phyloP scores from a whole-genome alignment of 129 eudicot genomes.

The Chrysanthemum seticuspe region DNA sequence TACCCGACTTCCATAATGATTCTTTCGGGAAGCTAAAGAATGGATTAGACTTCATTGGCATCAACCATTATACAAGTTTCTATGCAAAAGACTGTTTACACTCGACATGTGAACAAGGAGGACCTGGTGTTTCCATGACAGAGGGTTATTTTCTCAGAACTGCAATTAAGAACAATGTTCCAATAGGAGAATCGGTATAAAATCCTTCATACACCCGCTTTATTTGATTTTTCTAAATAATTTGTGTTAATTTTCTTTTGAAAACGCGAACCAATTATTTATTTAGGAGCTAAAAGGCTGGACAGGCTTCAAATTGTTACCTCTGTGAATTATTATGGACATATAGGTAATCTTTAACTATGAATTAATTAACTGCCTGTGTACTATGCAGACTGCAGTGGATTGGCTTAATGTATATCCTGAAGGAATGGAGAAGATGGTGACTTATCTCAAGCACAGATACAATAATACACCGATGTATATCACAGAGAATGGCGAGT shows the following conservation, averaged over 20 bases:
- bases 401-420: slow-evolving; percentile 59
- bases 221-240: neutral
- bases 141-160: slow-evolving; percentile 59
- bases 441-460: slow-evolving; percentile 64
- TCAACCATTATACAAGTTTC: slow-evolving; percentile 73
- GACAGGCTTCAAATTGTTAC: too few relatives aligned
- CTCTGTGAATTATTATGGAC: too few relatives aligned
- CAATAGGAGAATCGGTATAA: slow-evolving; percentile 65
- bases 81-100: slow-evolving; percentile 71
- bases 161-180: slow-evolving; percentile 43
- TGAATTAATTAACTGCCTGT: neutral
- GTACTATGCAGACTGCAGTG: slow-evolving; percentile 49
- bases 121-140: slow-evolving; percentile 48
- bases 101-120: slow-evolving; percentile 42
- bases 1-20: slow-evolving; percentile 46
- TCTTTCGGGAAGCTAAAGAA: slow-evolving; percentile 34
- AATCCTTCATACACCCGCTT: slow-evolving; percentile 13
- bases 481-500: slow-evolving; percentile 74
- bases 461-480: slow-evolving; percentile 49
- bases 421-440: slow-evolving; percentile 72
- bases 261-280: too few relatives aligned
- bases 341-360: too few relatives aligned
- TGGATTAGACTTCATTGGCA: slow-evolving; percentile 66
- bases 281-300: too few relatives aligned
- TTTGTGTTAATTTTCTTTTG: too few relatives aligned